These are phyloP conservation scores for Phascolomyces articulosus DNA, from an alignment of 371 early-diverging fungal species.

Conservation along the genomic window DNA sequence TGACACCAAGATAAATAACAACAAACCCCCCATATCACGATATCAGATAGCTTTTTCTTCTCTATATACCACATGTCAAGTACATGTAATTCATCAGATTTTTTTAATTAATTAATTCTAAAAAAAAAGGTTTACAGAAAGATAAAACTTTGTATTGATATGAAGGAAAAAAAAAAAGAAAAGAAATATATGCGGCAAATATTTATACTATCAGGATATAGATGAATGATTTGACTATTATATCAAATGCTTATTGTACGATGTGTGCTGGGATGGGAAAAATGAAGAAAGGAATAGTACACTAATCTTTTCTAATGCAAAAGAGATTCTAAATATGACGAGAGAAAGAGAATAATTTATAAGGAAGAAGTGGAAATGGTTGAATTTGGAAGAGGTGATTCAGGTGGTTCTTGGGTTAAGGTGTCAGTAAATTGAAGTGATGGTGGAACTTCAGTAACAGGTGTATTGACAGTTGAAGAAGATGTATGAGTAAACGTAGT, in stretches of 20 bases:
- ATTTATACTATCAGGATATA: no score
- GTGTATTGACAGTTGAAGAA: not conserved
- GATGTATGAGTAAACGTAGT: slow-evolving; percentile 10
- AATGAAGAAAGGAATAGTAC: no score
- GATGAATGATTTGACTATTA: not conserved
- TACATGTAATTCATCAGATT: no score
- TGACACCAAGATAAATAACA: slow-evolving; percentile 22
- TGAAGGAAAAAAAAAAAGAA: not conserved
- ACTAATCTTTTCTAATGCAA: no score
- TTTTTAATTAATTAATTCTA: no score
- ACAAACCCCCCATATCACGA: not conserved
- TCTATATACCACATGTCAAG: not conserved
- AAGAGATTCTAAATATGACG: not conserved
- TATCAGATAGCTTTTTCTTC: not conserved
- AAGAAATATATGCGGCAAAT: not conserved
- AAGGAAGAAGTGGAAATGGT: not conserved
- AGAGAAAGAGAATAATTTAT: not conserved
- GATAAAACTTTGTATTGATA: no score
- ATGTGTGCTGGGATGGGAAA: no score
- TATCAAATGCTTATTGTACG: not conserved
- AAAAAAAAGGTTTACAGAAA: no score
- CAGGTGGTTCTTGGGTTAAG: slow-evolving; percentile 2
- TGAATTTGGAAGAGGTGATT: not conserved
- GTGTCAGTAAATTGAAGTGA: not conserved
- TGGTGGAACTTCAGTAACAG: not conserved